Percentiles rank a stretch among this genome's conserved stretches.
Conservation (phyloP, 257 asterid genomes). For the Orobanche coerulescens region DNA sequence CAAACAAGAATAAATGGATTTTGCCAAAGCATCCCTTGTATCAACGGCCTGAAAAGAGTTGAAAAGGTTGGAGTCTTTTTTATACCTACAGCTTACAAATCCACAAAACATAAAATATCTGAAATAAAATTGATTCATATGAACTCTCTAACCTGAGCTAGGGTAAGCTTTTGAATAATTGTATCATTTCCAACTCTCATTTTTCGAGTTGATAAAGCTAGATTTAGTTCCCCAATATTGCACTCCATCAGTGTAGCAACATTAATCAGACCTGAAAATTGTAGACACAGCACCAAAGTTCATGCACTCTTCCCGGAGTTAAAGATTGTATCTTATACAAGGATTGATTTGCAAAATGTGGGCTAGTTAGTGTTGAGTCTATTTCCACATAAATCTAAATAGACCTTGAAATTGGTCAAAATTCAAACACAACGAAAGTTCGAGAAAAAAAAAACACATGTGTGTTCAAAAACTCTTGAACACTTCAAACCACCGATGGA, state of each 20-base stretch:
- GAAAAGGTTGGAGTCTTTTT: background rate
- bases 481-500: background rate
- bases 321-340: background rate
- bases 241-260: constrained; percentile 63
- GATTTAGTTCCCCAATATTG: constrained; percentile 45
- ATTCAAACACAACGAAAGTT: too few species aligned
- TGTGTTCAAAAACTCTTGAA: background rate
- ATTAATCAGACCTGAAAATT: constrained; percentile 47
- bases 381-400: background rate
- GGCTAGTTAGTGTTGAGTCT: constrained; percentile 31
- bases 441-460: background rate
- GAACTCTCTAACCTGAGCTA: constrained; percentile 44
- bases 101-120: background rate
- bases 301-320: constrained; percentile 5
- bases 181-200: constrained; percentile 62
- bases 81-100: background rate
- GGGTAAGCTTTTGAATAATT: constrained; percentile 61
- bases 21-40: constrained; percentile 77
- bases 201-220: constrained; percentile 70
- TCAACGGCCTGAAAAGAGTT: constrained; percentile 58
- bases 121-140: background rate
- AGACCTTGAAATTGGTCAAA: background rate
- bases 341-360: constrained; percentile 41
- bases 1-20: constrained; percentile 71
- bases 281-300: constrained; percentile 15